These are phyloP conservation scores for Hypoxylon lienhwacheense DNA, from an alignment of 495 filamentous ascomycete species.

Conservation along the genomic window DNA sequence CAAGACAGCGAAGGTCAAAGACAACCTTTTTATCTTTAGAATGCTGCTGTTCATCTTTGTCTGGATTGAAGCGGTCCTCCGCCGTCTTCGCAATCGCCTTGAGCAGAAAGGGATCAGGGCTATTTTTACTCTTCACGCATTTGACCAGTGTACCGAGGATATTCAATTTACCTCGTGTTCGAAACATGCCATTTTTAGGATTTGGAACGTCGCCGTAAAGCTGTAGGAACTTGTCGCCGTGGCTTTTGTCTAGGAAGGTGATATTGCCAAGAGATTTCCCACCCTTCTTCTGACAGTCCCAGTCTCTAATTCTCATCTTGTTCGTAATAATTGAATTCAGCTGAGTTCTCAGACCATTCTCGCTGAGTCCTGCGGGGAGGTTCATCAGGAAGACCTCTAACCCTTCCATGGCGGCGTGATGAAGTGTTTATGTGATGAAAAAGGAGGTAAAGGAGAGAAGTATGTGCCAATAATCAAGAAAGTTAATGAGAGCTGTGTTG, in stretches of 20 bases:
- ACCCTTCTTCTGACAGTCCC: conserved; percentile 40
- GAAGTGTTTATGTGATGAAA: background rate
- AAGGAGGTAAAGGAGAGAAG: too few species aligned
- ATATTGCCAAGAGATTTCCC: conserved; percentile 35
- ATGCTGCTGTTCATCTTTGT: conserved; percentile 1
- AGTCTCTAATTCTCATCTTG: conserved; percentile 41
- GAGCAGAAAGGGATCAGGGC: conserved; percentile 44
- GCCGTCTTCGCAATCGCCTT: conserved; percentile 44
- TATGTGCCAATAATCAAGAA: too few species aligned
- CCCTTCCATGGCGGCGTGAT: conserved; percentile 12
- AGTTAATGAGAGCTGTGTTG: too few species aligned
- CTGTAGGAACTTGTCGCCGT: conserved; percentile 46
- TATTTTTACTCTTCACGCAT: conserved; percentile 48
- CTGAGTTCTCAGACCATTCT: conserved; percentile 36
- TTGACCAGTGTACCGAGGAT: conserved; percentile 43
- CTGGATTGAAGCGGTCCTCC: conserved; percentile 24
- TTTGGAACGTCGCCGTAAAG: conserved; percentile 17
- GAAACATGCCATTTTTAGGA: background rate
- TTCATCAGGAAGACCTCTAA: conserved; percentile 49
- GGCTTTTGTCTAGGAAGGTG: conserved; percentile 40
- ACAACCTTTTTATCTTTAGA: conserved; percentile 16
- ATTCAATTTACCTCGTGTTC: conserved; percentile 38
- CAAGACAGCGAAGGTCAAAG: conserved; percentile 41
- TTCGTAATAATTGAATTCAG: conserved; percentile 40
- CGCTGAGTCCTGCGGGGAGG: conserved; percentile 43